Evolutionary conservation across 2,329 filamentous ascomycete genomes (phyloP), one percentile per base, ranked within the genome.

Genomic region (Penicillium janthinellum): DNA sequence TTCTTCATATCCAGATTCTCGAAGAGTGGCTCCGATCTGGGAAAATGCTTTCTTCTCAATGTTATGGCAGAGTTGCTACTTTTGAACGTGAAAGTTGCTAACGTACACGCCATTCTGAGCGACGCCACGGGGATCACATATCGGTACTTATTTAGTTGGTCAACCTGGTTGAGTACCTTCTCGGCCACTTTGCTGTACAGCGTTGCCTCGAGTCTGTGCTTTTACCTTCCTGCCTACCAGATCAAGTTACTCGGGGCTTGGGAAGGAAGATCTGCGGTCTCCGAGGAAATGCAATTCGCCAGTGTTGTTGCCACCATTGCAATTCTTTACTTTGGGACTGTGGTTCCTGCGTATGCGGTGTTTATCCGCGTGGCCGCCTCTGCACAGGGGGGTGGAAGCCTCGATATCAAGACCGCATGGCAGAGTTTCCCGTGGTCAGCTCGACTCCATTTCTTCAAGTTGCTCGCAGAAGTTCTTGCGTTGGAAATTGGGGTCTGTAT

Each of bases 311-410:
- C 17, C 8, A 44, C 20, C 15, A 25, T 50, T 20, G n/a, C 25
- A 7, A 17, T 54, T 22, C 37, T 56, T 11, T 58, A 58, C 20
- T 56, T 61, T 38, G 59, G 51, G 4, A 14, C 41, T 11, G 31
- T 53, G 7, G 44, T 61, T 15, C 59, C 59, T 12, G n/a, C 51
- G 4, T 58, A 58, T 47, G 52, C 55, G 25, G 44, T 58, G 4
- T 61, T 58, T 28, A 49, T 58, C 34, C 59, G 59, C 14, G 38
- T 61, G 6, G 56, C 52, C 28, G 59, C 51, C 5, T 58, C 41
- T 37, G 8, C 7, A n/a, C 42, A 57, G 17, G n/a, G 20, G 7
- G 37, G 22, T 35, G n/a, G 38, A 37, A 10, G 25, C 25, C 25
- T 28, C 4, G 25, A n/a, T 25, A 50, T 54, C 4, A 45, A 45